A percentile compares a stretch with the other conserved stretches of the same genome.
These are phyloP conservation scores for Begonia masoniana DNA, from an alignment of 306 rosid species.

Conservation along the genomic window DNA sequence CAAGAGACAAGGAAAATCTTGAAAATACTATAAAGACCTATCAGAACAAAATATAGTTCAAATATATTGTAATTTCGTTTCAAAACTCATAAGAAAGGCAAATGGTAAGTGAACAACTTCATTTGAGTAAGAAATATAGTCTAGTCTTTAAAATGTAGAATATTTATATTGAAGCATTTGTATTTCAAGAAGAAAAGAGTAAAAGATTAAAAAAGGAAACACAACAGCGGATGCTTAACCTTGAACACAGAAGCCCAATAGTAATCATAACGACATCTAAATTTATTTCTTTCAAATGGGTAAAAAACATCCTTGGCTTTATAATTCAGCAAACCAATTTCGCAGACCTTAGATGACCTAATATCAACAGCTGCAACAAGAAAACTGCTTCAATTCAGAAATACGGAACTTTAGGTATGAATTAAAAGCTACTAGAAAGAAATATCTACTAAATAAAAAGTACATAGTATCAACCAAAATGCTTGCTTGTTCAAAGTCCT, in stretches of 20 bases:
- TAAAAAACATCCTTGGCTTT: slow-evolving; percentile 63
- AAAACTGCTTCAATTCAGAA: slow-evolving; percentile 5
- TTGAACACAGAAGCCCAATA: slow-evolving; percentile 90
- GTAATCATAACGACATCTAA: slow-evolving; percentile 78
- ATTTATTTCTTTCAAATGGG: slow-evolving; percentile 61
- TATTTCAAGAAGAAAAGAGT: background rate
- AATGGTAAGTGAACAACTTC: too few relatives aligned
- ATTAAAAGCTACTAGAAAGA: background rate
- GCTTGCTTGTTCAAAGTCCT: background rate
- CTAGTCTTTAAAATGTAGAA: too few relatives aligned
- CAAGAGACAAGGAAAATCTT: slow-evolving; percentile 10
- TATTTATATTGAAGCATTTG: too few relatives aligned
- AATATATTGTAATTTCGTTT: background rate
- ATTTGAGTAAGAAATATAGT: too few relatives aligned
- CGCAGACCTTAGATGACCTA: slow-evolving; percentile 84
- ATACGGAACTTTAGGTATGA: slow-evolving; percentile 3
- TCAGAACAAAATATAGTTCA: background rate
- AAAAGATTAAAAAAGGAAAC: background rate
- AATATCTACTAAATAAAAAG: background rate
- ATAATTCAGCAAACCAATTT: slow-evolving; percentile 67
- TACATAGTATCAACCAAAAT: background rate
- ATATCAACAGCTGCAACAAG: slow-evolving; percentile 84
- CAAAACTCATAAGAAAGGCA: too few relatives aligned
- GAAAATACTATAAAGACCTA: background rate
- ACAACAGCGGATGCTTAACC: slow-evolving; percentile 16